Conservation (phyloP, 1,284 basidiomycete species). For the Tilletia walkeri region DNA sequence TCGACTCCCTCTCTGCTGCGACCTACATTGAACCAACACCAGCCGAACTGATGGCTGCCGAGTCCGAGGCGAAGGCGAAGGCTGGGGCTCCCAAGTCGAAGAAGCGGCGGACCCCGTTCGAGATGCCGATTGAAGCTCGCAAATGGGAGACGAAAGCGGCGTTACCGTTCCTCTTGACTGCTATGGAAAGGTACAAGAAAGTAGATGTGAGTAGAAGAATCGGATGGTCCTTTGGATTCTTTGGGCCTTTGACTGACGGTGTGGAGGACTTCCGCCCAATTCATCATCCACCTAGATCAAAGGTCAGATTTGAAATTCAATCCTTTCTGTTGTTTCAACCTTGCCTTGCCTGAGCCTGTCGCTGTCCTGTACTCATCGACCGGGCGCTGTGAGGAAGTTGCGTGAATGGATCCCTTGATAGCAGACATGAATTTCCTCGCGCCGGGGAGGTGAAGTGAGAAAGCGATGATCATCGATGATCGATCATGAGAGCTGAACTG, state of each 20-base stretch:
- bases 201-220: slow-evolving; percentile 58
- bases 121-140: slow-evolving; percentile 32
- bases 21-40: slow-evolving; percentile 62
- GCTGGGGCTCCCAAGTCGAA: slow-evolving; percentile 19
- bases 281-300: slow-evolving; percentile 28
- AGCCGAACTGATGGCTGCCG: slow-evolving; percentile 31
- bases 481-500: too few relatives aligned
- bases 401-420: too few relatives aligned
- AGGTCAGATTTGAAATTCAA: slow-evolving; percentile 35
- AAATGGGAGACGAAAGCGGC: slow-evolving; percentile 61
- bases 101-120: slow-evolving; percentile 38
- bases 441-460: too few relatives aligned
- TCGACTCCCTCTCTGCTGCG: slow-evolving; percentile 69
- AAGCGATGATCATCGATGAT: too few relatives aligned
- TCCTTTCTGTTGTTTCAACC: neutral
- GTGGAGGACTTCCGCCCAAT: too few relatives aligned
- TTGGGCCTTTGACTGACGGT: neutral
- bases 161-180: slow-evolving; percentile 56
- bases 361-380: too few relatives aligned
- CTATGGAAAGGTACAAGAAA: slow-evolving; percentile 58
- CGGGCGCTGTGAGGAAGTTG: too few relatives aligned
- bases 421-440: too few relatives aligned
- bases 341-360: too few relatives aligned
- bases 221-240: neutral
- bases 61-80: neutral